Conservation (phyloP, 2,329 filamentous ascomycete species). For the Didymella sp. region DNA sequence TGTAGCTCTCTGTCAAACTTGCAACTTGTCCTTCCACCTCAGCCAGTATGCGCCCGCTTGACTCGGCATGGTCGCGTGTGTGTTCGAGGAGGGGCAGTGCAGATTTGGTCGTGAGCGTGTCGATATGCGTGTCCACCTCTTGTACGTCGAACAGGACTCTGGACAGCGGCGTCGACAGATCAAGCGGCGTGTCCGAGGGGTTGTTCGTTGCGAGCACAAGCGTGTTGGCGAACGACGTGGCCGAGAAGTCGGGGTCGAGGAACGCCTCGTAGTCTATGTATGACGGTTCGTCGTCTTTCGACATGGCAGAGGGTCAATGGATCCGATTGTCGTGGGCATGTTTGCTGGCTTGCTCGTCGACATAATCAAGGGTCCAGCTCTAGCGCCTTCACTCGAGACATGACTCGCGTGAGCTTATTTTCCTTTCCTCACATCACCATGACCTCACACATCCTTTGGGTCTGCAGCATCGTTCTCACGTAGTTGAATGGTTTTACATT, state of each 20-base stretch:
- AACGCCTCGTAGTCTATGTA: slow-evolving; percentile 98
- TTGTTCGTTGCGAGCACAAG: slow-evolving; percentile 93
- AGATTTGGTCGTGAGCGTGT: slow-evolving; percentile 82
- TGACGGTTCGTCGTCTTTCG: slow-evolving; percentile 64
- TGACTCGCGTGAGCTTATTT: slow-evolving; percentile 23
- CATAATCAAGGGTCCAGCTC: slow-evolving; percentile 11
- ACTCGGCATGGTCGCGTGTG: slow-evolving; percentile 75
- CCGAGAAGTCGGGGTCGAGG: slow-evolving; percentile 80
- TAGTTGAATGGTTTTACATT: slow-evolving; percentile 2
- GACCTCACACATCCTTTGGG: background rate
- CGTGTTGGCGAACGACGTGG: slow-evolving; percentile 83
- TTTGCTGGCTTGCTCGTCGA: slow-evolving; percentile 1
- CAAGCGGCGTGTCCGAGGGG: slow-evolving; percentile 83
- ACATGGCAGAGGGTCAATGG: slow-evolving; percentile 34
- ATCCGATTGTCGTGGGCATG: background rate
- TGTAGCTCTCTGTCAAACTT: slow-evolving; percentile 83
- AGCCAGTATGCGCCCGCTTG: slow-evolving; percentile 73
- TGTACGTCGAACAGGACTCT: slow-evolving; percentile 95
- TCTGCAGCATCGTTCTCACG: background rate
- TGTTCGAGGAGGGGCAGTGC: slow-evolving; percentile 81
- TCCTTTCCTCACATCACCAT: background rate
- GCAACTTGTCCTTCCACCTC: slow-evolving; percentile 82
- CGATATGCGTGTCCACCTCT: slow-evolving; percentile 95
- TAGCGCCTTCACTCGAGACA: slow-evolving; percentile 13
- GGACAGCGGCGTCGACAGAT: slow-evolving; percentile 92